These are phyloP conservation scores for Kazachstania kunashirensis DNA, from an alignment of 805 yeast species.

Conservation along the genomic window DNA sequence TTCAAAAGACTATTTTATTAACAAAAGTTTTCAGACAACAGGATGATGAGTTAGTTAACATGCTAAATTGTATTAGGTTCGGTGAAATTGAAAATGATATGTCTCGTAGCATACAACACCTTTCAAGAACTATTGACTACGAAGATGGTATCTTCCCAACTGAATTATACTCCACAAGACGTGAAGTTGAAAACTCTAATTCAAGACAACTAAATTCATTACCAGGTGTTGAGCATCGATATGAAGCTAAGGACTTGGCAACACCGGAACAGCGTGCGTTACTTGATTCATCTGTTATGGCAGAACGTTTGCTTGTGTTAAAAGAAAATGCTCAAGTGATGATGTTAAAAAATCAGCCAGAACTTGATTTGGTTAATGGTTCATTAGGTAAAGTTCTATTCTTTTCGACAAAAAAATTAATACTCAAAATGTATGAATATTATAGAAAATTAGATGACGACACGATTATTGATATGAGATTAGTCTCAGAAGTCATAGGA, in stretches of 20 bases:
- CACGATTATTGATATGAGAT: slow-evolving; percentile 24
- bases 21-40: slow-evolving; percentile 81
- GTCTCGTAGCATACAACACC: slow-evolving; percentile 36
- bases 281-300: slow-evolving; percentile 57
- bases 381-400: slow-evolving; percentile 64
- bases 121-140: slow-evolving; percentile 50
- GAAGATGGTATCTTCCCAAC: slow-evolving; percentile 81
- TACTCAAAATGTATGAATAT: slow-evolving; percentile 15
- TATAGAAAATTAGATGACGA: slow-evolving; percentile 23
- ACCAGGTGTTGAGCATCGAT: slow-evolving; percentile 38
- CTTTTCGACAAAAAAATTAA: slow-evolving; percentile 27
- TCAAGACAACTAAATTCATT: slow-evolving; percentile 39
- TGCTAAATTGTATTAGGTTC: slow-evolving; percentile 70
- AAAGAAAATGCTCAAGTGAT: slow-evolving; percentile 90
- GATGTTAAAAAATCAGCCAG: slow-evolving; percentile 78
- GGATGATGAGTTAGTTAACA: slow-evolving; percentile 59
- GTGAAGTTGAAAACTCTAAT: slow-evolving; percentile 78
- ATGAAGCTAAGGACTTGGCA: slow-evolving; percentile 37
- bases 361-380: slow-evolving; percentile 70
- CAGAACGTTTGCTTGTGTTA: slow-evolving; percentile 49
- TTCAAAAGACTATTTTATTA: slow-evolving; percentile 58
- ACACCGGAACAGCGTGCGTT: slow-evolving; percentile 25
- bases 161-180: slow-evolving; percentile 76
- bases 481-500: slow-evolving; percentile 28
- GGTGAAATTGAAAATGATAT: slow-evolving; percentile 53